Conservation (phyloP, 2,329 filamentous ascomycete species). For the Zymoseptoria pseudotritici region DNA sequence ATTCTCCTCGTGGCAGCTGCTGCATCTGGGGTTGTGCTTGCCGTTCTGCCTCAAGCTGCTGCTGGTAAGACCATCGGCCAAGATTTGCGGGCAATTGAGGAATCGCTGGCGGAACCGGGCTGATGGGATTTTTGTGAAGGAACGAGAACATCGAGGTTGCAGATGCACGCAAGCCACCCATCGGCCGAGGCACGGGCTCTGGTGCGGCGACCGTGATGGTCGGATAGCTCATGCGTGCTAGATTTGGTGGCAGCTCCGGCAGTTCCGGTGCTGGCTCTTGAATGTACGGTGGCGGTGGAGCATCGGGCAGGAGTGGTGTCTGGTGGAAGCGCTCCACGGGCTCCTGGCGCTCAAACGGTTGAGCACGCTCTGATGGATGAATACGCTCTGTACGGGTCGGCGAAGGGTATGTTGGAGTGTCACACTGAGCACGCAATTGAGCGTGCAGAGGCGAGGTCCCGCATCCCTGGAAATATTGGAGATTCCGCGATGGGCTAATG, state of each 20-base stretch:
- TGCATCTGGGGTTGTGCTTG: background rate
- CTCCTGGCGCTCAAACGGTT: background rate
- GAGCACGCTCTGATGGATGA: background rate
- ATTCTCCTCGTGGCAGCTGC: background rate
- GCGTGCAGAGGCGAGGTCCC: background rate
- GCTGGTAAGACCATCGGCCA: background rate
- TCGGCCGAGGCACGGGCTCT: background rate
- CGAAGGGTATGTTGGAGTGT: background rate
- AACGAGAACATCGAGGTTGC: background rate
- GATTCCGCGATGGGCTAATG: background rate
- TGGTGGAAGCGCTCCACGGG: background rate
- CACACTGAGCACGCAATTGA: background rate
- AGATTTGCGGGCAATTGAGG: background rate
- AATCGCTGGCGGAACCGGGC: background rate
- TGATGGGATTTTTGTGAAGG: background rate
- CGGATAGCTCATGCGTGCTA: background rate
- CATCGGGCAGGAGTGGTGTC: background rate
- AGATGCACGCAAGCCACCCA: background rate
- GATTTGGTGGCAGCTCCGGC: background rate
- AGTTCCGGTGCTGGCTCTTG: slow-evolving; percentile 1
- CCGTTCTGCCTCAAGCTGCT: background rate
- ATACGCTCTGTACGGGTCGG: background rate
- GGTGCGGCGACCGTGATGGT: background rate
- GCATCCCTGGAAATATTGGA: background rate
- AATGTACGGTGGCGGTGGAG: slow-evolving; percentile 5